These are phyloP conservation scores for Globisporangium rhizosaccharum DNA, from an alignment of 352 stramenopile genomes.

Conservation along the genomic window DNA sequence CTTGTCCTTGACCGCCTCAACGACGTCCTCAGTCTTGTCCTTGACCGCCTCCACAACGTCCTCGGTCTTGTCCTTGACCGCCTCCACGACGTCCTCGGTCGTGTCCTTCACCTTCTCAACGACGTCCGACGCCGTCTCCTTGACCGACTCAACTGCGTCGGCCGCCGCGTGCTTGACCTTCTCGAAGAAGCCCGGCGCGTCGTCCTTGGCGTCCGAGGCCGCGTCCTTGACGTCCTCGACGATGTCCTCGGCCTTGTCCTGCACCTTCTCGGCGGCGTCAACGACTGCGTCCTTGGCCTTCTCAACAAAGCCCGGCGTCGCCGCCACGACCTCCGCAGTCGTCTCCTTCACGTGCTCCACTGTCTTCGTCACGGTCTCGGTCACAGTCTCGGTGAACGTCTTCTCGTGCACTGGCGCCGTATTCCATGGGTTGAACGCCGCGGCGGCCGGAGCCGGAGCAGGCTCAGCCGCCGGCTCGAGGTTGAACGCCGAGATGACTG, in stretches of 20 bases:
- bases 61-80: slow-evolving; percentile 11
- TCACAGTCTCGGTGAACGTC: slow-evolving; percentile 15
- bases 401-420: slow-evolving; percentile 22
- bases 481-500: slow-evolving; percentile 30
- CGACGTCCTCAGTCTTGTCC: slow-evolving; percentile 8
- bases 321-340: slow-evolving; percentile 9
- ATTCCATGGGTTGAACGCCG: slow-evolving; percentile 33
- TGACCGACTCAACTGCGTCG: slow-evolving; percentile 4
- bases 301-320: slow-evolving; percentile 15
- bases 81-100: slow-evolving; percentile 8
- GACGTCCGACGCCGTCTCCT: slow-evolving; percentile 1
- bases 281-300: slow-evolving; percentile 17
- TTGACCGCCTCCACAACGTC: slow-evolving; percentile 7
- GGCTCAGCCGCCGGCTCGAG: slow-evolving; percentile 7
- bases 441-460: neutral
- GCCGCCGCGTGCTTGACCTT: slow-evolving; percentile 10
- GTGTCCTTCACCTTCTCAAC: slow-evolving; percentile 15
- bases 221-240: slow-evolving; percentile 17
- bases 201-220: slow-evolving; percentile 7
- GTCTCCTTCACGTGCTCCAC: slow-evolving; percentile 14
- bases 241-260: slow-evolving; percentile 17
- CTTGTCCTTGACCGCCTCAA: slow-evolving; percentile 15
- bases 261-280: slow-evolving; percentile 2
- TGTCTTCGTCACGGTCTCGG: slow-evolving; percentile 10
- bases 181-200: slow-evolving; percentile 11